Percentiles rank a stretch among this genome's conserved stretches.
These are phyloP conservation scores for Ceratocystis smalleyi DNA, from an alignment of 2,329 filamentous ascomycete genomes.

Conservation along the genomic window DNA sequence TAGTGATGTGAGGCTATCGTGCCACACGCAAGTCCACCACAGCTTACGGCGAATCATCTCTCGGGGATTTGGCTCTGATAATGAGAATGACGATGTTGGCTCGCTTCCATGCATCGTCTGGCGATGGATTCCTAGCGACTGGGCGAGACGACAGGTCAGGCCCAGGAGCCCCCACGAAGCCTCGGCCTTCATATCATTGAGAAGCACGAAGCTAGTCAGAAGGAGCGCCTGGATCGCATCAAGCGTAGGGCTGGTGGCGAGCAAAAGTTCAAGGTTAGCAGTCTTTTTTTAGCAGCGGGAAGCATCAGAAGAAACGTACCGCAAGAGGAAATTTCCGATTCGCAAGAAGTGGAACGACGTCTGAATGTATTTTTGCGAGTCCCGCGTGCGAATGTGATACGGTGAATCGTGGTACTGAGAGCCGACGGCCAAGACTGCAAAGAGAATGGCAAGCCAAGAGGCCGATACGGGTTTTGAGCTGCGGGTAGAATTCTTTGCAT, in stretches of 20 bases:
- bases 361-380: constrained; percentile 46
- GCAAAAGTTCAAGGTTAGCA: neutral
- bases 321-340: constrained; percentile 46
- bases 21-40: constrained; percentile 53
- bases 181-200: constrained; percentile 56
- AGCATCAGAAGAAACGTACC: constrained; percentile 25
- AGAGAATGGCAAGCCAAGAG: constrained; percentile 51
- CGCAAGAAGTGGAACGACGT: constrained; percentile 51
- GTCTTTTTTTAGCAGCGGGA: neutral
- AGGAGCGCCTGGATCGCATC: constrained; percentile 51
- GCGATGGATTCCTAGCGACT: constrained; percentile 47
- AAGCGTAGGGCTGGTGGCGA: constrained; percentile 38
- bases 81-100: constrained; percentile 21
- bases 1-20: constrained; percentile 48
- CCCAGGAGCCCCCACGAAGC: constrained; percentile 51
- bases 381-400: constrained; percentile 43
- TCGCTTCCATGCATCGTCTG: constrained; percentile 29
- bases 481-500: constrained; percentile 32
- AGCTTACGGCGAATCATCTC: constrained; percentile 40
- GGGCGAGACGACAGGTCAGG: constrained; percentile 48
- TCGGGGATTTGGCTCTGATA: constrained; percentile 31
- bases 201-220: constrained; percentile 45
- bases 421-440: constrained; percentile 48
- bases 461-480: constrained; percentile 40
- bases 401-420: constrained; percentile 52